Evolutionary conservation across 768 basidiomycete species (phyloP), one percentile per base, ranked within the genome.

Genomic region (Suillus discolor): DNA sequence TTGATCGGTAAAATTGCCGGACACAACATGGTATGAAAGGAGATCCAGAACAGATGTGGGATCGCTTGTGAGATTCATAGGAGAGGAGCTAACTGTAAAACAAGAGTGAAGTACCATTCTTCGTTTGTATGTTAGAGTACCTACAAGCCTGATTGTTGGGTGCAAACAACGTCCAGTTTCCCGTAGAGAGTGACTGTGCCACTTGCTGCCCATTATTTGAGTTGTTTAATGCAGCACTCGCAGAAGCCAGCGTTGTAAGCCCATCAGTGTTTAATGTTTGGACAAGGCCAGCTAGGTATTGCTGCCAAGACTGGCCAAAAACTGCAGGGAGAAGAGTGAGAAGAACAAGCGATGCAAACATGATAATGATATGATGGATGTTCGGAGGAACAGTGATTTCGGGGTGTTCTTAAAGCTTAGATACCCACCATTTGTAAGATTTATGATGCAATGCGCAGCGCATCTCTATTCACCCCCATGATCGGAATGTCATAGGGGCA

Each of bases 1-100:
- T 12, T 76, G 66, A 6, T 81, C 78, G 51, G 77, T 65, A 73
- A 87, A 83, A 66, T 86, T 79, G 31, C 87, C 87, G 57, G 80
- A 70, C 9, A 89, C 78, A 66, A 89, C 73, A 72, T 89, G 88
- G 72, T 88, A 89, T 6, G 85, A 77, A 45, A 90, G 67, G 49
- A 85, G 75, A 66, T 86, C 77, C 47, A 84, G 81, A 13, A 89
- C 70, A 25, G 69, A 60, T 18, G 74, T 77, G 4, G 71, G 41
- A 65, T 84, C 78, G 51, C 71, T 68, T 0, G 74, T 75, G 66
- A 74, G 77, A 57, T 73, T 77, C 61, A 67, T 65, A 61, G 75
- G 79, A 64, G 83, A 74, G 31, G 66, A 71, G 8, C 71, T 57
- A 61, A 80, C 71, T 71, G 62, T 18, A 28, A 55, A 64, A 4